These are phyloP conservation scores for Zymoseptoria tritici DNA, from an alignment of 2,329 filamentous ascomycete species.

Conservation along the genomic window DNA sequence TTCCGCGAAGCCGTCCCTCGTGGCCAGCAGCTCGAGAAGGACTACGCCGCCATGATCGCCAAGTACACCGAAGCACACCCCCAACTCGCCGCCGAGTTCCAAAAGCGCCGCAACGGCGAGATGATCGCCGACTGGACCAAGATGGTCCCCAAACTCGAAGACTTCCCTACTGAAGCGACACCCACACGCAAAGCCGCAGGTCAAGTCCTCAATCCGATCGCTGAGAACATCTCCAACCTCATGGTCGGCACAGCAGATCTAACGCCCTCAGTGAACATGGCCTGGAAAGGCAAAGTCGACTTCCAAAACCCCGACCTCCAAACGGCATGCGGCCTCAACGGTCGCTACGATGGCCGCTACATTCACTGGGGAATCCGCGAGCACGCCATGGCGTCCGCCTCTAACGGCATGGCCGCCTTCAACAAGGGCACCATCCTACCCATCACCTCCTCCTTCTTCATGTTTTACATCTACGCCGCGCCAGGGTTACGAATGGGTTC, in stretches of 20 bases:
- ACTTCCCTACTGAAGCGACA: constrained; percentile 42
- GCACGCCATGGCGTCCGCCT: constrained; percentile 53
- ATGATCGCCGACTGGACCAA: constrained; percentile 43
- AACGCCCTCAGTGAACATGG: constrained; percentile 32
- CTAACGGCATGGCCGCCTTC: constrained; percentile 34
- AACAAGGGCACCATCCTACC: constrained; percentile 31
- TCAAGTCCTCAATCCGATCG: constrained; percentile 33
- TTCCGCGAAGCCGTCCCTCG: constrained; percentile 43
- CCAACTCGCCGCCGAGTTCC: constrained; percentile 45
- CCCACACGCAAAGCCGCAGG: constrained; percentile 46
- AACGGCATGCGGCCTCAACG: constrained; percentile 43
- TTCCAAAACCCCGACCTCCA: constrained; percentile 38
- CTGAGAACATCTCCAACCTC: constrained; percentile 27
- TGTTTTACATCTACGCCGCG: constrained; percentile 36
- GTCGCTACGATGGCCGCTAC: constrained; percentile 44
- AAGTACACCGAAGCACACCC: constrained; percentile 42
- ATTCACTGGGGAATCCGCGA: constrained; percentile 55
- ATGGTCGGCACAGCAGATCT: constrained; percentile 34
- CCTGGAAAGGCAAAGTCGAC: constrained; percentile 41
- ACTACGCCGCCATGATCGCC: constrained; percentile 43
- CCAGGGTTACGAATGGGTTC: constrained; percentile 33
- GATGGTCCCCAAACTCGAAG: constrained; percentile 41
- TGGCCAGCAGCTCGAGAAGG: constrained; percentile 41
- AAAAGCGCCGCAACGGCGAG: constrained; percentile 41
- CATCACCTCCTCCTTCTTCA: constrained; percentile 33